These are phyloP conservation scores for Populus hybrid DNA, from an alignment of 441 rosid genomes.

Conservation along the genomic window DNA sequence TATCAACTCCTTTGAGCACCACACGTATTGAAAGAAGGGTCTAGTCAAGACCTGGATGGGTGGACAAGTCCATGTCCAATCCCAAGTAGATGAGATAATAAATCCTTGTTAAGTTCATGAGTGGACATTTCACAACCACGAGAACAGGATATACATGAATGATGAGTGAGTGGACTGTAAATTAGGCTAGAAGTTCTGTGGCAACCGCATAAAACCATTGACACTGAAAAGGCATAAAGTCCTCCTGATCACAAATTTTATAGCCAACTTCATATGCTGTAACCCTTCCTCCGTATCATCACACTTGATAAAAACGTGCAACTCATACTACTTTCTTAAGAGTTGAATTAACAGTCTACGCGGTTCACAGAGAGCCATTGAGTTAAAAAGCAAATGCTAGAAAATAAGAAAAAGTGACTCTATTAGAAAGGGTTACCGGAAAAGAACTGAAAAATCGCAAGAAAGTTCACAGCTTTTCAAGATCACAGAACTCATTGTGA, in stretches of 20 bases:
- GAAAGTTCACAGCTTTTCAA: neutral
- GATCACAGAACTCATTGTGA: neutral
- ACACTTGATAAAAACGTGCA: neutral
- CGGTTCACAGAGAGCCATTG: neutral
- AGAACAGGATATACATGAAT: neutral
- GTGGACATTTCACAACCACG: constrained; percentile 33
- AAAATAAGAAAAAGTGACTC: neutral
- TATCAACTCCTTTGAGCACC: constrained; percentile 25
- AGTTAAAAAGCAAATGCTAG: neutral
- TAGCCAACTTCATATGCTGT: neutral
- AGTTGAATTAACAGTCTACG: neutral
- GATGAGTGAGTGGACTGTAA: constrained; percentile 6
- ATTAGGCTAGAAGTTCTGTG: neutral
- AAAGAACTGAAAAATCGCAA: neutral
- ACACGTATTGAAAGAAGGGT: constrained; percentile 15
- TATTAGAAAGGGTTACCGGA: neutral
- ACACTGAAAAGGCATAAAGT: neutral
- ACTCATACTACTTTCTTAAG: neutral
- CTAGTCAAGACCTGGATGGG: constrained; percentile 11
- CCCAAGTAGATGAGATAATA: constrained; percentile 12
- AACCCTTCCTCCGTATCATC: neutral
- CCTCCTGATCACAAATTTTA: neutral
- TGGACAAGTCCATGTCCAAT: constrained; percentile 19
- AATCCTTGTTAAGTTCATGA: constrained; percentile 17
- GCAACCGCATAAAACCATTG: neutral